Conservation (phyloP, 2,329 filamentous ascomycete genomes). For the Colletotrichum neosansevieriae region DNA sequence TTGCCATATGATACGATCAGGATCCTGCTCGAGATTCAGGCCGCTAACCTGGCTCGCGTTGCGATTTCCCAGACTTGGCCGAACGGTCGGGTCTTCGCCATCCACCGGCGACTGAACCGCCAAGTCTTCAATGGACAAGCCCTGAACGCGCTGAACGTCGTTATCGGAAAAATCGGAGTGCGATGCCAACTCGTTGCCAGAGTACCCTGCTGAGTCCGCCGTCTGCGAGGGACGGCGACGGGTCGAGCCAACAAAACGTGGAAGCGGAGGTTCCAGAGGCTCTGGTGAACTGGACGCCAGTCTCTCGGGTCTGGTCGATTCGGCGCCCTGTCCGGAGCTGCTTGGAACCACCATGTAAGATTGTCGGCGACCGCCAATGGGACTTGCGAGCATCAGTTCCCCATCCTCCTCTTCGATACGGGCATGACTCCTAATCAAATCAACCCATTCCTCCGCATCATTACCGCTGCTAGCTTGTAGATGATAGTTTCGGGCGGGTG, state of each 20-base stretch:
- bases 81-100: slow-evolving; percentile 29
- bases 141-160: slow-evolving; percentile 62
- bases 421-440: slow-evolving; percentile 81
- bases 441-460: slow-evolving; percentile 89
- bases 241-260: slow-evolving; percentile 49
- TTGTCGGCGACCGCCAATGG: slow-evolving; percentile 64
- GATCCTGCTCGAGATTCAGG: slow-evolving; percentile 70
- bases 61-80: slow-evolving; percentile 55
- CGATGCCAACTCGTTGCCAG: slow-evolving; percentile 77
- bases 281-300: slow-evolving; percentile 73
- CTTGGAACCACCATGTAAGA: slow-evolving; percentile 50
- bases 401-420: slow-evolving; percentile 91
- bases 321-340: slow-evolving; percentile 15
- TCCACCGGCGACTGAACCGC: slow-evolving; percentile 53
- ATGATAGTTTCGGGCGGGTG: slow-evolving; percentile 90
- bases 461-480: slow-evolving; percentile 80
- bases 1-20: slow-evolving; percentile 93
- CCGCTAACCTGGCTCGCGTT: slow-evolving; percentile 75
- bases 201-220: slow-evolving; percentile 72
- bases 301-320: slow-evolving; percentile 42
- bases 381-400: slow-evolving; percentile 81
- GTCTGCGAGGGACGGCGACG: slow-evolving; percentile 70
- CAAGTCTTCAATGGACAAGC: slow-evolving; percentile 65
- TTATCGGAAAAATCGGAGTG: slow-evolving; percentile 89
- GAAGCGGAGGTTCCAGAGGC: slow-evolving; percentile 56